phyloP scores from a whole-genome alignment of 2,329 filamentous ascomycete genomes.

The Paecilomyces variotii region DNA sequence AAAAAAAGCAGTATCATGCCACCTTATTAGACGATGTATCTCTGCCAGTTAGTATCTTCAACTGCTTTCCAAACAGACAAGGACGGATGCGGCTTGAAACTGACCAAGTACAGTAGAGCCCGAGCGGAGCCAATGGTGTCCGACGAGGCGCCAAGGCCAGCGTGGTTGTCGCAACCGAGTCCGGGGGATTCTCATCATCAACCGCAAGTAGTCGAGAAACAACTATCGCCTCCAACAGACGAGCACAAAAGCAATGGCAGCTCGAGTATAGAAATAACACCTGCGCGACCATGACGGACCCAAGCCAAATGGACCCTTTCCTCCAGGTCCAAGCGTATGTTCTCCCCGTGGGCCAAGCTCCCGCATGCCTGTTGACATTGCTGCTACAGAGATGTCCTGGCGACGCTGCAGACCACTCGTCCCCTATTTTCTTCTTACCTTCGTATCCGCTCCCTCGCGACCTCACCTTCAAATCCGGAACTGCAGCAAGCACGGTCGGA shows the following conservation, averaged over 20 bases:
- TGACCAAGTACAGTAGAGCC: not conserved
- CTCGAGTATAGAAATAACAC: not conserved
- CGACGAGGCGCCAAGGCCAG: not conserved
- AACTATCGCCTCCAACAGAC: not conserved
- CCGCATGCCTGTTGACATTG: constrained; percentile 3
- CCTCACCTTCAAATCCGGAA: constrained; percentile 62
- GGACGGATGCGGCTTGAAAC: not conserved
- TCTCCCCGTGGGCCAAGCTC: not conserved
- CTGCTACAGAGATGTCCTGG: constrained; percentile 67
- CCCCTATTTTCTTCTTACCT: constrained; percentile 91
- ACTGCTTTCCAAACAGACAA: not conserved
- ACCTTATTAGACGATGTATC: too few relatives aligned
- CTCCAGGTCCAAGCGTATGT: constrained; percentile 41
- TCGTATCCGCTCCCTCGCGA: constrained; percentile 81
- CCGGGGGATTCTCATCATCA: constrained; percentile 8
- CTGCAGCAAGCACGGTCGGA: constrained; percentile 59
- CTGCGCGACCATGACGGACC: constrained; percentile 20
- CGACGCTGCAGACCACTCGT: constrained; percentile 70
- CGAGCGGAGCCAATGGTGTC: not conserved
- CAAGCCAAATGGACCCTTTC: constrained; percentile 33
- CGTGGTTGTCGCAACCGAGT: not conserved
- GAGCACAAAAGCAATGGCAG: not conserved
- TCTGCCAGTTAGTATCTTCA: too few relatives aligned
- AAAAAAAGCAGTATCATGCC: not conserved
- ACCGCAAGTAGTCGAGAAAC: constrained; percentile 10